Conservation (phyloP, 1,284 basidiomycete genomes). For the Ustilago bromivora region DNA sequence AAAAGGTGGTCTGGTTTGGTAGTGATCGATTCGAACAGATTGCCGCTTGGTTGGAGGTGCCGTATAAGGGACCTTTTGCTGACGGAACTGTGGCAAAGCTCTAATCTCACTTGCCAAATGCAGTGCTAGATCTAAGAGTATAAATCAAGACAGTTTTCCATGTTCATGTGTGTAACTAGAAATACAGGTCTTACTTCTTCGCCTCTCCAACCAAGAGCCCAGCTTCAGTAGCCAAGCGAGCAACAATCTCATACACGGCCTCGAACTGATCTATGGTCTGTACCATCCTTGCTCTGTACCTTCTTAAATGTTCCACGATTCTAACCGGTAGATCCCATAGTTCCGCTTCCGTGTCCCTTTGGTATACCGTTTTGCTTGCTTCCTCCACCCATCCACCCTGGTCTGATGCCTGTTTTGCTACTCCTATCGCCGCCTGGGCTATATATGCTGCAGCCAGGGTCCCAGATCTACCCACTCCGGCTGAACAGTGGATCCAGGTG, state of each 20-base stretch:
- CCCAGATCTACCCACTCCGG: conserved; percentile 72
- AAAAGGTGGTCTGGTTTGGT: conserved; percentile 46
- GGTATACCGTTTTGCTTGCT: background rate
- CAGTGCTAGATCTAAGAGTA: background rate
- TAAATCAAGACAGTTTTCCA: background rate
- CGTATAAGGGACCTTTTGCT: conserved; percentile 58
- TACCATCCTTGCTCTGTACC: conserved; percentile 58
- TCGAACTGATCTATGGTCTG: conserved; percentile 58
- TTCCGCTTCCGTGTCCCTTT: background rate
- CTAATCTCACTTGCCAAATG: conserved; percentile 3
- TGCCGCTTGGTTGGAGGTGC: conserved; percentile 46
- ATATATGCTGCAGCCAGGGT: conserved; percentile 72
- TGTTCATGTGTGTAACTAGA: background rate
- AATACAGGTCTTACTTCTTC: background rate
- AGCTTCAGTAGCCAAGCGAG: conserved; percentile 6
- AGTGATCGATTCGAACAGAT: conserved; percentile 60
- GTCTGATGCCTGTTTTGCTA: background rate
- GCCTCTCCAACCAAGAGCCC: background rate
- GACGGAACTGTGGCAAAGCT: conserved; percentile 45
- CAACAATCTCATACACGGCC: conserved; percentile 35
- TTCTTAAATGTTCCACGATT: conserved; percentile 54
- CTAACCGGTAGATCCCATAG: conserved; percentile 39
- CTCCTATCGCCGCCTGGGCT: conserved; percentile 29
- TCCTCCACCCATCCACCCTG: background rate
- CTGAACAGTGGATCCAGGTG: conserved; percentile 81